A percentile compares a stretch with the other conserved stretches of the same genome.
phyloP scores from a whole-genome alignment of 2,329 filamentous ascomycete genomes.

The Aspergillus chevalieri region DNA sequence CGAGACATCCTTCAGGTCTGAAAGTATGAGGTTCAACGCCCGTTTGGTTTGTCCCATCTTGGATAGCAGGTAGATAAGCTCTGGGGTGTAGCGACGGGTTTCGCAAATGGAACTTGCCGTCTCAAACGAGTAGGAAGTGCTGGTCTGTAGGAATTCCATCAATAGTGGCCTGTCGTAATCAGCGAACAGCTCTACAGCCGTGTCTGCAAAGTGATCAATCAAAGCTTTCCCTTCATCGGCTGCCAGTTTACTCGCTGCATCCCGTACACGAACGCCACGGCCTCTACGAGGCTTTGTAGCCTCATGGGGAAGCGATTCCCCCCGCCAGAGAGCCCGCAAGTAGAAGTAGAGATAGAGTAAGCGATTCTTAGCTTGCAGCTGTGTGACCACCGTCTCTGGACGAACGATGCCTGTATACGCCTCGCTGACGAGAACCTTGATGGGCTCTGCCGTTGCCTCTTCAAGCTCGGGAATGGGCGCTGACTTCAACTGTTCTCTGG shows the following conservation, averaged over 20 bases:
- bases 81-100: conserved; percentile 70
- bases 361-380: conserved; percentile 63
- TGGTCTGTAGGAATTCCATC: conserved; percentile 79
- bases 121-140: conserved; percentile 83
- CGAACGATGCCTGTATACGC: conserved; percentile 81
- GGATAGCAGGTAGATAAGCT: conserved; percentile 91
- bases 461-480: conserved; percentile 68
- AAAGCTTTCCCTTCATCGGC: conserved; percentile 58
- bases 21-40: conserved; percentile 87
- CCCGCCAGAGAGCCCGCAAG: conserved; percentile 76
- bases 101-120: conserved; percentile 69
- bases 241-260: conserved; percentile 43
- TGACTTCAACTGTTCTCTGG: conserved; percentile 59
- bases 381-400: conserved; percentile 68
- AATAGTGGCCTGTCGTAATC: conserved; percentile 72
- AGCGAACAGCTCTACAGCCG: conserved; percentile 80
- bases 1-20: conserved; percentile 81
- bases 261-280: conserved; percentile 32
- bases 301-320: conserved; percentile 52
- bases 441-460: conserved; percentile 72
- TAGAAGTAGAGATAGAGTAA: conserved; percentile 87
- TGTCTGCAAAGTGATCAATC: conserved; percentile 80
- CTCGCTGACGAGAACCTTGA: conserved; percentile 81
- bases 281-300: conserved; percentile 29
- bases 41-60: conserved; percentile 92